Percentiles rank a stretch among this genome's conserved stretches.
Evolutionary conservation across 163 green algal species (phyloP).

Genomic region (Coccomyxa subellipsoidea): DNA sequence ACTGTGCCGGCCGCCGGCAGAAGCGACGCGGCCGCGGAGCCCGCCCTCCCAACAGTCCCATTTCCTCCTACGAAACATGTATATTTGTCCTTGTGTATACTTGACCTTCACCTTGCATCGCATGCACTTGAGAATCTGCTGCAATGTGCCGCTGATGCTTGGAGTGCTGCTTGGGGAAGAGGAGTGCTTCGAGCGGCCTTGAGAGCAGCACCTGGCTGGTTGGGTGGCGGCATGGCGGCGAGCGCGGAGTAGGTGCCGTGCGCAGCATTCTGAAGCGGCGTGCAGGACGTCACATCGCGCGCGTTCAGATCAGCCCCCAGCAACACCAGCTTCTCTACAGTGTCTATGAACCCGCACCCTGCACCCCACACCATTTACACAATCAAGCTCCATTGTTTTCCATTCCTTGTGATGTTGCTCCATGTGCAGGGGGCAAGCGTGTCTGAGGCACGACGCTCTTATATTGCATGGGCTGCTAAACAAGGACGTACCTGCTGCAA

Average conservation of each 20-base stretch:
- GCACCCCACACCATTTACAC: conserved; percentile 11
- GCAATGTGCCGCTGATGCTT: too few species aligned
- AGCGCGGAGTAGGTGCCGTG: conserved; percentile 65
- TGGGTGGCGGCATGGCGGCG: conserved; percentile 36
- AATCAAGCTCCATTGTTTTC: too few species aligned
- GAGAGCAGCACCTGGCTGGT: neutral
- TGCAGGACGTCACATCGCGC: conserved; percentile 52
- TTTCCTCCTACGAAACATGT: neutral
- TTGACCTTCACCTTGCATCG: too few species aligned
- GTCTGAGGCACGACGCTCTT: too few species aligned
- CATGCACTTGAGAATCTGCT: too few species aligned
- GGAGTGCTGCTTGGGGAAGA: too few species aligned
- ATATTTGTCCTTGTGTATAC: too few species aligned
- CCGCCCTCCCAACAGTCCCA: neutral
- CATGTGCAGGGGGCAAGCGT: too few species aligned
- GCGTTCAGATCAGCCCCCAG: conserved; percentile 51
- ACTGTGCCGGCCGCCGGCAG: neutral
- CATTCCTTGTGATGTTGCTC: too few species aligned
- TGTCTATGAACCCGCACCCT: conserved; percentile 62
- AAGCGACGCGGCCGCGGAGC: neutral
- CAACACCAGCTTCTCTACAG: conserved; percentile 41
- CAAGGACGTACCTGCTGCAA: neutral
- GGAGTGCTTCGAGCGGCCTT: too few species aligned
- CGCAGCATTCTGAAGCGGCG: conserved; percentile 58
- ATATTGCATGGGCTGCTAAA: too few species aligned